Evolutionary conservation across 441 rosid genomes (phyloP).

Genomic region (Arabidopsis lyrata): DNA sequence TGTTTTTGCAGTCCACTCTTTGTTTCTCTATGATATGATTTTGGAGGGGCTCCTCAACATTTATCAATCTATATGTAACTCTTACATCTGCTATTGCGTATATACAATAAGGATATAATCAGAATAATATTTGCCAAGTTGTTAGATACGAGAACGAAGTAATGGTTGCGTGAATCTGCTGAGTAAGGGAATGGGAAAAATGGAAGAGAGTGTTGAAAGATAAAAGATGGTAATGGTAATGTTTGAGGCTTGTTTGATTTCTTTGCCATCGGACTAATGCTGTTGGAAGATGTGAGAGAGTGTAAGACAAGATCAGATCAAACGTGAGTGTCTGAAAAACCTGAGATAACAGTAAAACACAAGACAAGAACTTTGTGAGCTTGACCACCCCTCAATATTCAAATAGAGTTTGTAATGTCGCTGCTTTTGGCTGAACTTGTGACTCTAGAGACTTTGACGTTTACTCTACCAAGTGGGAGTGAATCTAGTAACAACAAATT

Average conservation of each 20-base stretch:
- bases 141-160: neutral
- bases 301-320: no score
- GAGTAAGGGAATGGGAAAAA: neutral
- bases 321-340: no score
- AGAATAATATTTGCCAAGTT: neutral
- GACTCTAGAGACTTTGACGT: neutral
- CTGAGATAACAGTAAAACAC: no score
- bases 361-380: neutral
- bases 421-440: neutral
- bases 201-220: no score
- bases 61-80: constrained; percentile 21
- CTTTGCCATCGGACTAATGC: no score
- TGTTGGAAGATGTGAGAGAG: no score
- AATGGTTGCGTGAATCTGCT: neutral
- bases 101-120: neutral
- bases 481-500: no score
- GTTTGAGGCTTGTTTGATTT: no score
- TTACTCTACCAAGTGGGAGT: no score
- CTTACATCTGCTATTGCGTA: constrained; percentile 1
- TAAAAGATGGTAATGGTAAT: no score
- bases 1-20: neutral
- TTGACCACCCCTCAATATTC: neutral
- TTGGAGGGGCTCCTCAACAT: constrained; percentile 13
- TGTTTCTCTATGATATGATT: neutral
- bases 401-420: no score